phyloP scores from a whole-genome alignment of 768 basidiomycete genomes.

The Hortiboletus campestris region DNA sequence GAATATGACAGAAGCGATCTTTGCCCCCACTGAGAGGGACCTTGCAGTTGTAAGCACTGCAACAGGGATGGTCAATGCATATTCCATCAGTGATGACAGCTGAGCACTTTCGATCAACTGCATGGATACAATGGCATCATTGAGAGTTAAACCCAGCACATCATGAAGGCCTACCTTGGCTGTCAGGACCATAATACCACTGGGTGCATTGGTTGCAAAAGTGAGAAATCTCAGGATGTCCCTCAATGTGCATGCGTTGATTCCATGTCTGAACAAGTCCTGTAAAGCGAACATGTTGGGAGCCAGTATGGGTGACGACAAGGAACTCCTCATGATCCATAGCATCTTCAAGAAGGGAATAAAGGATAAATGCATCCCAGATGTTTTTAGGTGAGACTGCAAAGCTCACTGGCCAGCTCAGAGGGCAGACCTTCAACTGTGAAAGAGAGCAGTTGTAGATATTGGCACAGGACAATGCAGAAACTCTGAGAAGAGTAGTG shows the following conservation, averaged over 20 bases:
- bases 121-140: too few species aligned
- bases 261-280: not conserved
- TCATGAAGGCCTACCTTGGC: not conserved
- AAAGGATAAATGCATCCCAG: not conserved
- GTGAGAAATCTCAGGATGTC: not conserved
- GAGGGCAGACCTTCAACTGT: not conserved
- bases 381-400: not conserved
- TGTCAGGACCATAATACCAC: not conserved
- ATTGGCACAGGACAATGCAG: not conserved
- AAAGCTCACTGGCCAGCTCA: not conserved
- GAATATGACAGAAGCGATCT: not conserved
- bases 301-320: not conserved
- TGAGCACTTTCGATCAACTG: not conserved
- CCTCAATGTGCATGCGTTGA: not conserved
- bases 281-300: not conserved
- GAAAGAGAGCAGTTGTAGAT: not conserved
- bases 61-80: constrained; percentile 6
- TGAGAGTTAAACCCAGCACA: too few species aligned
- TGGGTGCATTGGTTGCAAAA: constrained; percentile 4
- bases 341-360: constrained; percentile 5
- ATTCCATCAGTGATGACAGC: not conserved
- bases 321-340: not conserved
- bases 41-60: not conserved
- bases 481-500: not conserved
- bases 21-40: not conserved